Base-by-base conservation (phyloP, 306 rosid species). In the Sphenostylis stenocarpa region DNA sequence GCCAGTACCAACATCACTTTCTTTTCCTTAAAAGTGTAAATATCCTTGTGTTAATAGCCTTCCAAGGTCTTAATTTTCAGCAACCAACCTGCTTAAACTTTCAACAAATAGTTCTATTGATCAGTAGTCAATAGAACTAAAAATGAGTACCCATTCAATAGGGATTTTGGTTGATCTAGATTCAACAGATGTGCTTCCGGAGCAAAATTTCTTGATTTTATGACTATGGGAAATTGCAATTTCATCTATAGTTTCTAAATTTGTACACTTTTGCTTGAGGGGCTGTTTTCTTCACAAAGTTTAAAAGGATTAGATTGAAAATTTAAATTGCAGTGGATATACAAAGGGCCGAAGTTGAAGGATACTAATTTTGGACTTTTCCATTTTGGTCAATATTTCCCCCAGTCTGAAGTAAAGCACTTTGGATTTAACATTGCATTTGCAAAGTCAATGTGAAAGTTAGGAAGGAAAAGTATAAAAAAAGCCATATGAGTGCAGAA, bases 11-110 rank as follows among this genome's bases (percentile, higher is more conserved):
- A 52, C 58, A 41, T 67, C 52, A 53, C 31, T 64, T 79, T 51
- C 48, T 72, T 72, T 64, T 41, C 15, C 16, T 41, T 39, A 41
- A 26, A 33, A 79, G 43, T 70, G 65, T 24, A 79, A 36, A 62
- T 71, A 38, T 29, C 82, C 44, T 14, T 6, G 15, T 34, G 48
- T 61, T 47, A 21, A 13, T 31, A 43, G 29, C 48, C 61, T 41
- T 36, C 13, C 38, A 47, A 6, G 69, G 69, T 45, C 15, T 64
- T 38, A 10, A 63, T 34, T 63, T 65, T 34, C 64, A 38, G 52
- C n/a, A 65, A 65, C 43, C 56, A 76, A 65, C 44, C 44, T 34
- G 19, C 63, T 65, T 65, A 52, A 76, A 52, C 10, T 26, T 57
- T 57, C 36, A 57, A 57, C 20, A 26, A 20, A 34, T 13, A 26